Evolutionary conservation across 148 eudicot genomes (phyloP).

Genomic region (Vaccinium darrowii): DNA sequence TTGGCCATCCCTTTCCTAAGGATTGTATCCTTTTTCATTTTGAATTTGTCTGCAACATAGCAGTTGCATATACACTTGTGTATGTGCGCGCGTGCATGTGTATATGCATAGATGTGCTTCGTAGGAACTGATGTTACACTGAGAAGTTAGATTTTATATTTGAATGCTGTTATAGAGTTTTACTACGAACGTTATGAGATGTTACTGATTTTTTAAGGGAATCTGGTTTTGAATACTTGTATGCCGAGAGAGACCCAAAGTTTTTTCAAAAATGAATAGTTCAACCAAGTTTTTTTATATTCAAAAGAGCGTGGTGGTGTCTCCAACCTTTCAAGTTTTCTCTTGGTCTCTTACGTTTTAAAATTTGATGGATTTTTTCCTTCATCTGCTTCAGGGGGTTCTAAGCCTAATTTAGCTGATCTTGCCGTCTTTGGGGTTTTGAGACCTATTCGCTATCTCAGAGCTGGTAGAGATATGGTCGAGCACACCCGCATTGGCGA

Average conservation of each 20-base stretch:
- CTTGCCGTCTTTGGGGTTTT: conserved; percentile 79
- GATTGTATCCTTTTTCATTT: background rate
- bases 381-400: conserved; percentile 42
- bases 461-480: conserved; percentile 78
- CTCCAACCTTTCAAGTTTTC: background rate
- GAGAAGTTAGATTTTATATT: background rate
- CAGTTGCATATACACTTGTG: background rate
- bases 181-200: background rate
- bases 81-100: too few relatives aligned
- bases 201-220: background rate
- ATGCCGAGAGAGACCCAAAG: background rate
- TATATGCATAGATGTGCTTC: too few relatives aligned
- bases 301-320: background rate
- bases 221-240: background rate
- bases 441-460: conserved; percentile 75
- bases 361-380: background rate
- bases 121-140: too few relatives aligned
- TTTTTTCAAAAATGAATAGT: background rate
- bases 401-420: conserved; percentile 75
- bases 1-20: background rate
- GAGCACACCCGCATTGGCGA: conserved; percentile 72
- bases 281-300: background rate
- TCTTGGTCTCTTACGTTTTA: background rate
- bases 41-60: background rate
- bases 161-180: background rate